Percentiles rank a stretch among this genome's conserved stretches.
Evolutionary conservation across 768 basidiomycete genomes (phyloP).

Genomic region (Termitomyces sp.): DNA sequence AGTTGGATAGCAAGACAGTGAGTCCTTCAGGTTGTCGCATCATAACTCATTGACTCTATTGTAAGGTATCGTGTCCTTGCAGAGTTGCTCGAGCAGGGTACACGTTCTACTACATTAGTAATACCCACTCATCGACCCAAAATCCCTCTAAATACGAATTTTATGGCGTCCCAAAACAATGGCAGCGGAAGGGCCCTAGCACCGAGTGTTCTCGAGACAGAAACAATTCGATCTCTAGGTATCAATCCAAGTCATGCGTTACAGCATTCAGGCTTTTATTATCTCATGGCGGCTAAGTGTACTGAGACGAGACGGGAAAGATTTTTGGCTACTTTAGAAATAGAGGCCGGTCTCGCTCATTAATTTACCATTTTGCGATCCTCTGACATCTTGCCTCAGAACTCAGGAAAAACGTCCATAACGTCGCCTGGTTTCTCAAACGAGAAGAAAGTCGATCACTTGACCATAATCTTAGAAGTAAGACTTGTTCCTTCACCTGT

Average conservation of each 20-base stretch:
- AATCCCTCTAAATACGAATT: conserved; percentile 18
- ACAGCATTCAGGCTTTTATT: conserved; percentile 92
- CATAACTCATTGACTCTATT: not conserved
- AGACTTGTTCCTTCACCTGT: conserved; percentile 5
- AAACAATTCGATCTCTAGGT: conserved; percentile 59
- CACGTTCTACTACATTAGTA: conserved; percentile 53
- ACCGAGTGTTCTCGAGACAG: conserved; percentile 39
- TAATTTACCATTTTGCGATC: not conserved
- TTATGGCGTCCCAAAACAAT: conserved; percentile 8
- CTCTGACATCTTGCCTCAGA: conserved; percentile 12
- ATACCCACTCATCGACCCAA: conserved; percentile 59
- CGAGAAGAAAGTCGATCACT: conserved; percentile 91
- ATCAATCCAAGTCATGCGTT: conserved; percentile 79
- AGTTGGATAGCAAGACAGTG: conserved; percentile 94
- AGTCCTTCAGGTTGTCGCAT: conserved; percentile 22
- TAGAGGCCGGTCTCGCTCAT: conserved; percentile 41
- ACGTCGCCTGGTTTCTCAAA: conserved; percentile 75
- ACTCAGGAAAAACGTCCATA: conserved; percentile 29
- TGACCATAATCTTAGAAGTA: conserved; percentile 80
- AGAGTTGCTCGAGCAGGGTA: conserved; percentile 85
- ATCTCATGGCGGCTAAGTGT: conserved; percentile 83
- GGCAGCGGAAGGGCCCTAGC: conserved; percentile 5
- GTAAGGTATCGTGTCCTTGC: conserved; percentile 83
- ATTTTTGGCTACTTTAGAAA: conserved; percentile 56
- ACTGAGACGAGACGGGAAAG: conserved; percentile 72